Base-by-base conservation (phyloP, 1,284 basidiomycete genomes). In the Ustilago tritici region DNA sequence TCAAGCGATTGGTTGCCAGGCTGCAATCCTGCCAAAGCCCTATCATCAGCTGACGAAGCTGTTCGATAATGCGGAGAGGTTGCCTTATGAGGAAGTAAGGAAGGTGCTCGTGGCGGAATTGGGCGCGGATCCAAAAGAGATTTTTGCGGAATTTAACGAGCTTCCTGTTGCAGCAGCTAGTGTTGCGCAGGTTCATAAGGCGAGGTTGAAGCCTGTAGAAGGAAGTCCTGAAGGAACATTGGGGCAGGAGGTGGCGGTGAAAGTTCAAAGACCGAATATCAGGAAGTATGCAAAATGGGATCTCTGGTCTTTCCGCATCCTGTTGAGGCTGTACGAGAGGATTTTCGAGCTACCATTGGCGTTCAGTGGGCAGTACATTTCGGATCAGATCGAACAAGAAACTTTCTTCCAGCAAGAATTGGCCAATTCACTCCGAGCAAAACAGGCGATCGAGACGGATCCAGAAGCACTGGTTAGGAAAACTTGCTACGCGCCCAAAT, bases 181-280 rank as follows among this genome's bases (percentile, higher is more conserved):
- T 52, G 75, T 84, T 2, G 82, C 82, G 0, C 82, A 84, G 61
- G 82, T 84, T n/a, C 82, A 84, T 61, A 66, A 66, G 47, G 80
- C 79, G 2, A 55, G 70, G 6, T 61, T 81, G 38, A 78, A 79
- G 55, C 67, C 67, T 2, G 15, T 57, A 10, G 47, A 53, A 2
- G 61, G 52, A 6, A 40, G 66, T 2, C 56, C 69, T 2, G 62
- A 60, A 4, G 76, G 73, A 9, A 64, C 60, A 6, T 41, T 61
- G 9, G 77, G 76, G 4, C 50, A 66, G 17, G 78, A 79, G 49
- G 80, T 81, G 15, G 82, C 82, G 2, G 79, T 84, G 63, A 84
- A 84, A 65, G 80, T 84, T 52, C 82, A 84, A 46, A 59, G 81
- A 9, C 81, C 82, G 23, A 72, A 74, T 35, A 84, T 84, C 46